phyloP scores from a whole-genome alignment of 208 protist genomes.

The Leishmania turanica region DNA sequence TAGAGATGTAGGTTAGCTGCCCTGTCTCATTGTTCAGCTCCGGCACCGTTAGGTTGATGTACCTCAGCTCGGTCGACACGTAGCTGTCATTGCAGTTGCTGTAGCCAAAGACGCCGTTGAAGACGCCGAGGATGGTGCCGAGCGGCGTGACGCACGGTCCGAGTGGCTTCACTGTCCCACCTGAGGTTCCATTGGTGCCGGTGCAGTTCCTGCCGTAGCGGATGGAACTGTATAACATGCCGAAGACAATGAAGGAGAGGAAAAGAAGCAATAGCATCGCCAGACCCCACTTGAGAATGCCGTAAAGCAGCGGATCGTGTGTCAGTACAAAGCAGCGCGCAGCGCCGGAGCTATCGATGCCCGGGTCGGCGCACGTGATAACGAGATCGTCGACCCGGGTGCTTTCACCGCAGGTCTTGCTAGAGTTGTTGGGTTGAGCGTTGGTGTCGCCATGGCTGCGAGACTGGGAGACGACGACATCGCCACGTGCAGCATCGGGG shows the following conservation, averaged over 20 bases:
- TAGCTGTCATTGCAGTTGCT: constrained; percentile 72
- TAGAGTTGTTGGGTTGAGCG: background rate
- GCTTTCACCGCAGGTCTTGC: background rate
- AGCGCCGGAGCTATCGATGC: background rate
- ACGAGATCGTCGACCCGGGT: background rate
- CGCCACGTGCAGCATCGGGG: background rate
- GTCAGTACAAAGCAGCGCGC: constrained; percentile 24
- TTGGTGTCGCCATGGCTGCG: constrained; percentile 4
- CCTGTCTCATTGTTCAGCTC: background rate
- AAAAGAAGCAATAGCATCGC: constrained; percentile 20
- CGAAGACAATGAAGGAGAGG: constrained; percentile 27
- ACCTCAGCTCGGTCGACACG: constrained; percentile 28
- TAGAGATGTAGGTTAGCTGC: background rate
- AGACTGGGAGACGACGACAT: background rate
- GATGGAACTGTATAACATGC: constrained; percentile 21
- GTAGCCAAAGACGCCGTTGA: constrained; percentile 55
- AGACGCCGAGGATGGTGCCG: constrained; percentile 54
- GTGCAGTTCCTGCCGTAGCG: constrained; percentile 15
- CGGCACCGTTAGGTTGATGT: constrained; percentile 27
- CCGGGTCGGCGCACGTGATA: background rate
- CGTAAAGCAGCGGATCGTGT: constrained; percentile 29
- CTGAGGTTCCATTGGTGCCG: background rate
- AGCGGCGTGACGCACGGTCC: constrained; percentile 33
- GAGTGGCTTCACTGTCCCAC: background rate
- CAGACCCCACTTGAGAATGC: constrained; percentile 28